Conservation (phyloP, 2,329 filamentous ascomycete species). For the Teratosphaeria pseudoeucalypti region DNA sequence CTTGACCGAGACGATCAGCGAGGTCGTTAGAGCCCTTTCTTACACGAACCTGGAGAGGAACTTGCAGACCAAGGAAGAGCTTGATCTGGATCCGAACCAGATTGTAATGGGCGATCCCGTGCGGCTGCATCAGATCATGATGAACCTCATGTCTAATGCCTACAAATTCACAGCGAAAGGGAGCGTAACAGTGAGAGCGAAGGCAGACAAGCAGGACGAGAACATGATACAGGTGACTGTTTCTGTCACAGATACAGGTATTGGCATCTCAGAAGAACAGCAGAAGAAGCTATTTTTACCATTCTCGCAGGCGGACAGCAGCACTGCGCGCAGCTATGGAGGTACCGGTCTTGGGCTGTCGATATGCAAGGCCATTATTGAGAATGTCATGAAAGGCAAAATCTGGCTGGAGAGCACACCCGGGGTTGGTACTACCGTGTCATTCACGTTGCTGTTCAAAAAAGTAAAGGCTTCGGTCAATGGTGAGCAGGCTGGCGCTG, state of each 20-base stretch:
- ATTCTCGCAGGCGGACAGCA: conserved; percentile 86
- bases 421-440: conserved; percentile 58
- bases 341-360: conserved; percentile 84
- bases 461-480: conserved; percentile 55
- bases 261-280: conserved; percentile 76
- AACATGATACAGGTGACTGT: conserved; percentile 67
- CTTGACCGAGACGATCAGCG: conserved; percentile 48
- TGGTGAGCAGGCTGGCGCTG: conserved; percentile 11
- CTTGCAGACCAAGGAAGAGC: conserved; percentile 46
- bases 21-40: conserved; percentile 52
- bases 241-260: conserved; percentile 81
- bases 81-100: conserved; percentile 45
- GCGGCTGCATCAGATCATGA: conserved; percentile 43
- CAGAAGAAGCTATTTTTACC: conserved; percentile 80
- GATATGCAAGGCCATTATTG: conserved; percentile 89
- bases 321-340: conserved; percentile 81
- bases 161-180: conserved; percentile 88
- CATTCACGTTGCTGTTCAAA: conserved; percentile 75
- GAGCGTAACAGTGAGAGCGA: conserved; percentile 72
- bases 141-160: conserved; percentile 84
- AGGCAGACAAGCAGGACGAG: conserved; percentile 58
- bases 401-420: conserved; percentile 74
- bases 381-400: conserved; percentile 79
- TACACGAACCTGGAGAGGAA: conserved; percentile 54
- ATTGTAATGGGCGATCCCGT: conserved; percentile 43